Evolutionary conservation across 768 basidiomycete species (phyloP).

Genomic region (Psilocybe cyanescens): DNA sequence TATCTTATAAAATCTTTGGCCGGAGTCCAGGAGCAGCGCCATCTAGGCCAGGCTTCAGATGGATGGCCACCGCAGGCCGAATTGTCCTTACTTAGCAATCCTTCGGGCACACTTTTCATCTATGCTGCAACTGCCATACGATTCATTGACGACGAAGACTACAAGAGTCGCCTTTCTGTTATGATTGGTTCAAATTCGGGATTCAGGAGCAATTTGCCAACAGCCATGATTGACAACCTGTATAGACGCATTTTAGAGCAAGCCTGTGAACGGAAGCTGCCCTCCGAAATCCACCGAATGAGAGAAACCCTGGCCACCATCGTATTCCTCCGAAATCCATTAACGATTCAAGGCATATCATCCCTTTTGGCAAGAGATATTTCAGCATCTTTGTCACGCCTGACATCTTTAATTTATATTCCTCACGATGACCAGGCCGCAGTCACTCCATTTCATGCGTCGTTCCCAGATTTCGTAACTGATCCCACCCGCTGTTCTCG

Average conservation of each 20-base stretch:
- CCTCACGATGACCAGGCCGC: not conserved
- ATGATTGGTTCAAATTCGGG: not conserved
- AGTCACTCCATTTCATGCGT: slow-evolving; percentile 15
- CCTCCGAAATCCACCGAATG: not conserved
- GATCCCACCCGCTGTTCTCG: not conserved
- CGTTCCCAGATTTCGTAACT: slow-evolving; percentile 12
- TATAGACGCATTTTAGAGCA: slow-evolving; percentile 1
- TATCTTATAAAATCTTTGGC: slow-evolving; percentile 9
- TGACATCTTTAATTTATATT: slow-evolving; percentile 10
- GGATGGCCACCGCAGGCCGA: slow-evolving; percentile 5
- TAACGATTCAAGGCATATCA: slow-evolving; percentile 11
- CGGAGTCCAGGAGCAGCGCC: not conserved
- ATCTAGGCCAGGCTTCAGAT: not conserved
- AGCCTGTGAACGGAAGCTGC: not conserved
- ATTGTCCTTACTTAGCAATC: not conserved
- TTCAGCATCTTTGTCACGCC: not conserved
- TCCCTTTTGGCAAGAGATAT: not conserved
- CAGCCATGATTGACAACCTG: not conserved
- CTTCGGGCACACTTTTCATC: slow-evolving; percentile 16
- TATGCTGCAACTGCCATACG: slow-evolving; percentile 17
- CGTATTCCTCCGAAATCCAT: slow-evolving; percentile 14
- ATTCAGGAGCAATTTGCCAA: not conserved
- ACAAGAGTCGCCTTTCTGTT: slow-evolving; percentile 1
- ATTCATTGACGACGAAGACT: slow-evolving; percentile 7
- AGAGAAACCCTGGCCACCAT: not conserved